Evolutionary conservation across 1,139 yeast genomes (phyloP), one percentile per base, ranked within the genome.

Genomic region (Lodderomyces metapsilosis): DNA sequence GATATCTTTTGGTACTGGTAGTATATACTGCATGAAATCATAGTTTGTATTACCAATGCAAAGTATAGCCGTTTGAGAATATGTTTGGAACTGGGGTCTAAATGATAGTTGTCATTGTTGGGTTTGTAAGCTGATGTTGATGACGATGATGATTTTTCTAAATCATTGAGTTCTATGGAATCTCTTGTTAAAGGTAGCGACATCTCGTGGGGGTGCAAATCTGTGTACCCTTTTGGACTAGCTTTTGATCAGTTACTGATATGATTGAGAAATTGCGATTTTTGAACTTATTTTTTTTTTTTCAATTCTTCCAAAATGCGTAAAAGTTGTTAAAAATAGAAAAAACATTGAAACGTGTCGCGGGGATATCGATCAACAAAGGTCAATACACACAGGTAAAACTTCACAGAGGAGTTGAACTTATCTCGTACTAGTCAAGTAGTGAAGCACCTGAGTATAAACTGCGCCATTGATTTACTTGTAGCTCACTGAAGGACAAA

Each of bases 1-100:
- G 49, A 40, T 21, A 68, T 45, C 10, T 31, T 11, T 8, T 55
- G 57, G 49, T 68, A 68, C 37, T 66, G 52, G 43, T 48, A 54
- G 52, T 68, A 68, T 10, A 67, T 50, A 4, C 50, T 32, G 23
- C 54, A 22, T 4, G 70, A 58, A 6, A 57, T 39, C 4, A 49
- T 25, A 0, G 58, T 24, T 46, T 68, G 73, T 11, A 56, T 37
- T 1, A 64, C n/a, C 22, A 68, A 45, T 36, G 48, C 43, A 16
- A 49, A 12, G 2, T 51, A 34, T 15, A 58, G 43, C 23, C 46
- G 49, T 20, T 54, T 43, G 9, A 47, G 43, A 16, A 54, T 43
- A 20, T 40, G 39, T 36, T 51, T 52, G 13, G 62, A 55, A 6
- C 52, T 43, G 3, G 63, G 62, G 41, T 58, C 57, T 23, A 54